Evolutionary conservation across 2,329 filamentous ascomycete species (phyloP).

Genomic region (Karstenula rhodostoma): DNA sequence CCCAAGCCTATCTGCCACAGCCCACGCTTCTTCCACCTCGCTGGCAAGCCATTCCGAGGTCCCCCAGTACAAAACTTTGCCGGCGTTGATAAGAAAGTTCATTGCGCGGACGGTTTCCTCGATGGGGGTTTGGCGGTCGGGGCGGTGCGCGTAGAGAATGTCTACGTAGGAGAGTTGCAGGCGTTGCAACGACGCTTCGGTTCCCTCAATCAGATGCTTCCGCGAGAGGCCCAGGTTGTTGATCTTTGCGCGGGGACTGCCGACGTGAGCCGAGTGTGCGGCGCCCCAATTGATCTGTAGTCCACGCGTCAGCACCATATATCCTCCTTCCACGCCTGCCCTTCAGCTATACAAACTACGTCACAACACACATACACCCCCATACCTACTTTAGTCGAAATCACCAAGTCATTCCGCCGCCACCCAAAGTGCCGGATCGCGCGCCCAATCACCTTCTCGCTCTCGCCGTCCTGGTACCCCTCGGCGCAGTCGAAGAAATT

Average conservation of each 20-base stretch:
- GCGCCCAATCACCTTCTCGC: constrained; percentile 63
- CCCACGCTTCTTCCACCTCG: constrained; percentile 67
- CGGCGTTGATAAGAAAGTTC: constrained; percentile 72
- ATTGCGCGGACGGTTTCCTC: constrained; percentile 75
- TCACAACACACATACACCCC: constrained; percentile 42
- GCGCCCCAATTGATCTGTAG: constrained; percentile 70
- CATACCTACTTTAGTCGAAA: constrained; percentile 62
- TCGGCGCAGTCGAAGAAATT: constrained; percentile 70
- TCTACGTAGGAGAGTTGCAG: constrained; percentile 70
- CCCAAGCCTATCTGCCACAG: constrained; percentile 67
- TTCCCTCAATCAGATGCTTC: constrained; percentile 75
- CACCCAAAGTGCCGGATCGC: constrained; percentile 66
- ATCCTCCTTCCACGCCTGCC: too few relatives aligned
- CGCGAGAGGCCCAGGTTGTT: constrained; percentile 74
- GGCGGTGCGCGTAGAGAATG: constrained; percentile 73
- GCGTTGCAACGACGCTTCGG: constrained; percentile 66
- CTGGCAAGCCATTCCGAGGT: constrained; percentile 66
- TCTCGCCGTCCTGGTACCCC: constrained; percentile 61
- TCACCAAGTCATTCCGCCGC: constrained; percentile 65
- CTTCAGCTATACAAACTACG: constrained; percentile 66
- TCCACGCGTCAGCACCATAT: background rate
- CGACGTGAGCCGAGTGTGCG: constrained; percentile 55
- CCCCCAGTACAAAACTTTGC: constrained; percentile 73
- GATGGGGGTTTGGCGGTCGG: constrained; percentile 73
- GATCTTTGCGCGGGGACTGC: constrained; percentile 62